Evolutionary conservation across 345 rosid species (phyloP).

Genomic region (Syzygium aqueum): DNA sequence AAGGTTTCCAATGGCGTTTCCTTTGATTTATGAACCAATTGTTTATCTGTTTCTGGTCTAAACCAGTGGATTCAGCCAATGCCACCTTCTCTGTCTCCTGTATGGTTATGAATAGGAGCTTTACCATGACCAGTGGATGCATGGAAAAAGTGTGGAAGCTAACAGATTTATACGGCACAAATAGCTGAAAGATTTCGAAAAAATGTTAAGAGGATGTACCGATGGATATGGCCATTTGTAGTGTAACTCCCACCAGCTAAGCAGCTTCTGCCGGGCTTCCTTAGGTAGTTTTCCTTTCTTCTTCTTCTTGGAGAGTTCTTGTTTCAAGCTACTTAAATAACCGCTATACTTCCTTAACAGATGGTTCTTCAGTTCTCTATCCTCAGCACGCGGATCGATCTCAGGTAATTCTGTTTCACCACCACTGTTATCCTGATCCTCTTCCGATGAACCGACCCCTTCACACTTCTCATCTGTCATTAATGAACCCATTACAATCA

Average conservation of each 20-base stretch:
- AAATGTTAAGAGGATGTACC: conserved; percentile 17
- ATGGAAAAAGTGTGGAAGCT: not conserved
- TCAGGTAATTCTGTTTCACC: conserved; percentile 80
- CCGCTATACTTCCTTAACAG: conserved; percentile 88
- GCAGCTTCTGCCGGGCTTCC: conserved; percentile 98
- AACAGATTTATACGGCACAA: not conserved
- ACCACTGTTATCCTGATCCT: conserved; percentile 71
- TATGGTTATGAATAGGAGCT: not conserved
- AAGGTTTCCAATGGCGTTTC: conserved; percentile 99
- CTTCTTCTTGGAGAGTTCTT: conserved; percentile 95
- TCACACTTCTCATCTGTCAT: conserved; percentile 74
- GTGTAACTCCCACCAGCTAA: conserved; percentile 97
- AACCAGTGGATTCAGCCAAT: conserved; percentile 89
- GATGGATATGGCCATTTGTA: conserved; percentile 99
- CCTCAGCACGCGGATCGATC: conserved; percentile 92
- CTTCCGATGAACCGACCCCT: conserved; percentile 75
- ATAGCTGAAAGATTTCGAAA: not conserved
- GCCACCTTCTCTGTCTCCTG: conserved; percentile 98
- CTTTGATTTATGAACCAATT: conserved; percentile 99
- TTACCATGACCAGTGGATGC: not conserved
- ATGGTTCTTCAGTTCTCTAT: conserved; percentile 89
- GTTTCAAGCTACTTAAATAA: conserved; percentile 89
- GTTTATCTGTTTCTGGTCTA: conserved; percentile 97
- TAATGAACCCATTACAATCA: not conserved
- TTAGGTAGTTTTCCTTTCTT: conserved; percentile 98